Evolutionary conservation across 2,329 filamentous ascomycete species (phyloP), one percentile per base, ranked within the genome.

Genomic region (Elsinoe perseae): DNA sequence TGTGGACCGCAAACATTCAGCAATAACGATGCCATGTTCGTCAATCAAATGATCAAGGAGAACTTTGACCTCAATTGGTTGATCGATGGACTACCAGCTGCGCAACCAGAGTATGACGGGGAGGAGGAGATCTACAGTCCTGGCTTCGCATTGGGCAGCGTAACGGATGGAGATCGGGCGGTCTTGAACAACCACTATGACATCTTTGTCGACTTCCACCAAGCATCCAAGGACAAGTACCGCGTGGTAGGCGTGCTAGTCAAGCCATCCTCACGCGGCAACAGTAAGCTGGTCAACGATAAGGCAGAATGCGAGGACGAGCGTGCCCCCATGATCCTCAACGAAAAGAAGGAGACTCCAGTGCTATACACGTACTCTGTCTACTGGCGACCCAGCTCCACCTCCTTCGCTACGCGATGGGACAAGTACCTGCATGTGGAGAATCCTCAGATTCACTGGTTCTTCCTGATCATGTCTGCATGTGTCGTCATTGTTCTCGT

Each of bases 401-500:
- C 91, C 1, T 88, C 87, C 1, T 98, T 95, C 85, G 93, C 93
- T 25, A 98, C 93, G 10, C 83, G 93, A 61, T 98, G 93, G 93
- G 93, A 98, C 77, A 97, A 95, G 73, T 97, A 97, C 69, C 80
- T 98, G 32, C 92, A 97, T 67, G 92, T 98, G 27, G 95, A 91
- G 68, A 91, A 97, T 70, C 91, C 93, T 54, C 95, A 93, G 77
- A 97, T 98, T 64, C 93, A 98, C 72, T 98, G 93, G 93, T 95
- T 97, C 76, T 96, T 91, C 58, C 83, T 98, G 50, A 87, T 97
- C 73, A 95, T 95, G 72, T 96, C 91, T 32, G 88, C 93, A 50
- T 84, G 97, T 43, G 95, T 98, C 60, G 91, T 98, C 52, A 80
- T 95, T 50, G 93, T 97, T 72, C 78, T 97, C 38, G 85, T 92